phyloP scores from a whole-genome alignment of 2,329 filamentous ascomycete genomes.

The Aspergillus costaricaensis region DNA sequence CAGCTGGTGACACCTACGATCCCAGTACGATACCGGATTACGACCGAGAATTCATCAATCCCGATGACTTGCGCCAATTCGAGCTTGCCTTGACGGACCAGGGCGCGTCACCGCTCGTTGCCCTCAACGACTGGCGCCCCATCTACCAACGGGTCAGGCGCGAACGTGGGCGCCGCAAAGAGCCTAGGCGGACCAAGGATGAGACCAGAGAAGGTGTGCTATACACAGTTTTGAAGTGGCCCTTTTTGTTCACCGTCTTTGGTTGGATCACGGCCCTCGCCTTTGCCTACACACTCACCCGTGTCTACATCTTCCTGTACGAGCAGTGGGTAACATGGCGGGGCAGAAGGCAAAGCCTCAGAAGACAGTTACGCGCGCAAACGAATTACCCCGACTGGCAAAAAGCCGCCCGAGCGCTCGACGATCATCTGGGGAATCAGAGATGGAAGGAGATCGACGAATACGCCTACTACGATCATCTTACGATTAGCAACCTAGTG shows the following conservation, averaged over 20 bases:
- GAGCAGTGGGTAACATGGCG: constrained; percentile 91
- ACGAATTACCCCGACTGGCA: constrained; percentile 83
- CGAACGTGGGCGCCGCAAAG: constrained; percentile 47
- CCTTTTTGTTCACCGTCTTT: constrained; percentile 75
- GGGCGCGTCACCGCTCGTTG: constrained; percentile 75
- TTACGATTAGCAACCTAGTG: constrained; percentile 75
- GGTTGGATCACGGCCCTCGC: constrained; percentile 78
- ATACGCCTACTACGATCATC: constrained; percentile 81
- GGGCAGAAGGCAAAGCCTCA: constrained; percentile 70
- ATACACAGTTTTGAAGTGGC: constrained; percentile 89
- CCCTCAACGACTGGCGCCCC: constrained; percentile 94
- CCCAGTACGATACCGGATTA: constrained; percentile 72
- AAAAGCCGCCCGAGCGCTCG: constrained; percentile 73
- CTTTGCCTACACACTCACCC: constrained; percentile 73
- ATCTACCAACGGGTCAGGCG: constrained; percentile 70
- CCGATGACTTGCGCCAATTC: constrained; percentile 75
- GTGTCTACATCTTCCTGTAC: constrained; percentile 88
- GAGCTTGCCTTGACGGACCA: constrained; percentile 79
- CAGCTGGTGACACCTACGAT: constrained; percentile 62
- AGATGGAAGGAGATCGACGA: constrained; percentile 54
- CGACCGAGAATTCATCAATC: constrained; percentile 73
- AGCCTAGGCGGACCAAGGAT: constrained; percentile 66
- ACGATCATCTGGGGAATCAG: constrained; percentile 74
- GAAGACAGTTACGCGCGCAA: constrained; percentile 70
- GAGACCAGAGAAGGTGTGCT: constrained; percentile 93